These are phyloP conservation scores for Ophiostoma perfectum DNA, from an alignment of 2,329 filamentous ascomycete genomes.

Conservation along the genomic window DNA sequence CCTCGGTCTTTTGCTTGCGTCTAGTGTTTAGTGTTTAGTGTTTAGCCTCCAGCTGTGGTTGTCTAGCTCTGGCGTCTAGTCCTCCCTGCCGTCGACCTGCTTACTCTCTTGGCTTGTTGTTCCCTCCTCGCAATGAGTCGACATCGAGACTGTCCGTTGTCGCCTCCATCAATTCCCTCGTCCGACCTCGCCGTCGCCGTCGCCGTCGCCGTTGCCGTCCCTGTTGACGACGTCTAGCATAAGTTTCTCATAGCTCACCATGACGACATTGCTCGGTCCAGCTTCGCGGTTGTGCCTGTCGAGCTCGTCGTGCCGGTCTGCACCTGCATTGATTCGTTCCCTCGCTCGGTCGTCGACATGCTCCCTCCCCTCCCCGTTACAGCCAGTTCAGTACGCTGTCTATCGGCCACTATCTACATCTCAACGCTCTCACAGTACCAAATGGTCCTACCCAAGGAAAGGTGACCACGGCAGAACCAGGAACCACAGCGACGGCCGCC, in stretches of 20 bases:
- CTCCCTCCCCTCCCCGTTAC: neutral
- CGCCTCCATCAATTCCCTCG: neutral
- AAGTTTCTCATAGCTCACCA: neutral
- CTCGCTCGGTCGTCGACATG: neutral
- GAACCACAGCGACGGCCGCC: neutral
- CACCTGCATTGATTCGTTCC: neutral
- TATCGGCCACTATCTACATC: neutral
- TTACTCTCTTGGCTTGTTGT: neutral
- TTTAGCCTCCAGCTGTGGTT: neutral
- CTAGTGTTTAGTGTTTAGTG: neutral
- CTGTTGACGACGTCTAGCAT: no score
- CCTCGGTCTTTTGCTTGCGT: conserved; percentile 13
- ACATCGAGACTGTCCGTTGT: conserved; percentile 1
- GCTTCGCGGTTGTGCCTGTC: conserved; percentile 5
- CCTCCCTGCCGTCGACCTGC: neutral
- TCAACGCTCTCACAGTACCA: neutral
- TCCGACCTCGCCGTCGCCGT: conserved; percentile 4
- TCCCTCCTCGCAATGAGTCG: neutral
- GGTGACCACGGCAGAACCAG: no score
- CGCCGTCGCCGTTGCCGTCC: neutral
- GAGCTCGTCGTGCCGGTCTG: neutral
- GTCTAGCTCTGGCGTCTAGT: neutral
- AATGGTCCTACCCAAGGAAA: neutral
- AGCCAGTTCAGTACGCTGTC: neutral
- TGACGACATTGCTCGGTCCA: neutral